These are phyloP conservation scores for Starmerella powellii DNA, from an alignment of 805 yeast genomes.

Conservation along the genomic window DNA sequence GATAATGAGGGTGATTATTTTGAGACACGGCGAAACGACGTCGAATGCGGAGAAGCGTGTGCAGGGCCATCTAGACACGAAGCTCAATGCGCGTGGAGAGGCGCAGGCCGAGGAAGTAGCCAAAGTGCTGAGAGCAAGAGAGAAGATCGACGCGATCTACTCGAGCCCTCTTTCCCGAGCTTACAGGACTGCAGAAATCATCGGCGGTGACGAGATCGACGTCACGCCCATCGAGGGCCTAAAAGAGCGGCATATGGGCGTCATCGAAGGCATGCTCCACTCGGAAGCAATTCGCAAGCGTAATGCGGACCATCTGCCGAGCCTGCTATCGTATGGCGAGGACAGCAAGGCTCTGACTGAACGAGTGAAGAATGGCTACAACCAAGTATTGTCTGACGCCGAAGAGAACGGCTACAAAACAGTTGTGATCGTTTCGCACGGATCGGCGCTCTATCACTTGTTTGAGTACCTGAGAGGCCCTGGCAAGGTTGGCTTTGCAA, in stretches of 20 bases:
- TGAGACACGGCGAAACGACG: constrained; percentile 25
- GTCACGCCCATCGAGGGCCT: constrained; percentile 5
- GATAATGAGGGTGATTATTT: constrained; percentile 15
- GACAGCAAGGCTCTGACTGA: constrained; percentile 4
- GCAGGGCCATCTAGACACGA: constrained; percentile 22
- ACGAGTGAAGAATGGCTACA: constrained; percentile 14
- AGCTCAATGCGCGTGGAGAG: constrained; percentile 19
- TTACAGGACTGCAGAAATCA: constrained; percentile 18
- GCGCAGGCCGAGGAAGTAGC: constrained; percentile 20
- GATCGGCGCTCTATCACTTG: constrained; percentile 19
- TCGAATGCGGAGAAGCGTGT: constrained; percentile 18
- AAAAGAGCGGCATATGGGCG: constrained; percentile 23
- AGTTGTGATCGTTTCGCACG: constrained; percentile 22
- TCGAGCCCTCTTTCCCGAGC: constrained; percentile 23
- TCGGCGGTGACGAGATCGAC: constrained; percentile 7
- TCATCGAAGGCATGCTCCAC: constrained; percentile 18
- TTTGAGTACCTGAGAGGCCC: constrained; percentile 6
- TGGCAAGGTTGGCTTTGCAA: constrained; percentile 1
- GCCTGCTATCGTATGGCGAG: constrained; percentile 20
- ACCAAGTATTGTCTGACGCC: constrained; percentile 1
- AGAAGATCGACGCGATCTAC: constrained; percentile 17
- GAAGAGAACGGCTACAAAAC: constrained; percentile 4
- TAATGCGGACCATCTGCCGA: constrained; percentile 3
- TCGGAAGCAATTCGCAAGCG: constrained; percentile 13
- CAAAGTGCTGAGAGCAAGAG: constrained; percentile 2